These are phyloP conservation scores for Cercophora samala DNA, from an alignment of 495 filamentous ascomycete genomes.

Conservation along the genomic window DNA sequence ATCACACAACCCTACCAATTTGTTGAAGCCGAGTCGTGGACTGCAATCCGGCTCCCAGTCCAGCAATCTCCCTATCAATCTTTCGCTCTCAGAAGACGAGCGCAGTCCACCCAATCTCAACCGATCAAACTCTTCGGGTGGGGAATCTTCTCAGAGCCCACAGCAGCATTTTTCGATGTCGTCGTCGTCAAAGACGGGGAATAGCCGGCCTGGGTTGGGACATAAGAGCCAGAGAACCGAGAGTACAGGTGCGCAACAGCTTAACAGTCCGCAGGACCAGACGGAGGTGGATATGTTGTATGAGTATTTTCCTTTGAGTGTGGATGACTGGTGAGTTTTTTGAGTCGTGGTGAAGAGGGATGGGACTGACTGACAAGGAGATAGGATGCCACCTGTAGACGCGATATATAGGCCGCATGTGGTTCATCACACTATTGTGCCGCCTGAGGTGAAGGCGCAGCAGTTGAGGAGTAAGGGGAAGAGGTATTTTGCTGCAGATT, in stretches of 20 bases:
- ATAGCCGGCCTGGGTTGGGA: not conserved
- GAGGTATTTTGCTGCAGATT: constrained; percentile 69
- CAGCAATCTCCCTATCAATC: constrained; percentile 56
- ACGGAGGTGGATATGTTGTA: constrained; percentile 72
- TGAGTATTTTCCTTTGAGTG: constrained; percentile 84
- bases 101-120: constrained; percentile 45
- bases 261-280: constrained; percentile 57
- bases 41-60: constrained; percentile 12
- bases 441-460: constrained; percentile 69
- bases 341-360: not conserved
- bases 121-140: constrained; percentile 35
- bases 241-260: constrained; percentile 19
- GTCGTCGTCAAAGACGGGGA: constrained; percentile 10
- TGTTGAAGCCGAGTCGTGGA: constrained; percentile 6
- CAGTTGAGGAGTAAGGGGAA: constrained; percentile 69
- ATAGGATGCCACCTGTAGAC: constrained; percentile 77
- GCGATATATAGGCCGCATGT: constrained; percentile 91
- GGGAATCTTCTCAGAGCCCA: constrained; percentile 31
- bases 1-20: constrained; percentile 15
- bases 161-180: constrained; percentile 29
- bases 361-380: not conserved
- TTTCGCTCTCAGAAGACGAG: constrained; percentile 76
- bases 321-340: constrained; percentile 70
- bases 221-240: not conserved
- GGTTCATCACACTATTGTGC: constrained; percentile 80